phyloP scores from a whole-genome alignment of 2,329 filamentous ascomycete species.

The Fusarium albosuccineum region DNA sequence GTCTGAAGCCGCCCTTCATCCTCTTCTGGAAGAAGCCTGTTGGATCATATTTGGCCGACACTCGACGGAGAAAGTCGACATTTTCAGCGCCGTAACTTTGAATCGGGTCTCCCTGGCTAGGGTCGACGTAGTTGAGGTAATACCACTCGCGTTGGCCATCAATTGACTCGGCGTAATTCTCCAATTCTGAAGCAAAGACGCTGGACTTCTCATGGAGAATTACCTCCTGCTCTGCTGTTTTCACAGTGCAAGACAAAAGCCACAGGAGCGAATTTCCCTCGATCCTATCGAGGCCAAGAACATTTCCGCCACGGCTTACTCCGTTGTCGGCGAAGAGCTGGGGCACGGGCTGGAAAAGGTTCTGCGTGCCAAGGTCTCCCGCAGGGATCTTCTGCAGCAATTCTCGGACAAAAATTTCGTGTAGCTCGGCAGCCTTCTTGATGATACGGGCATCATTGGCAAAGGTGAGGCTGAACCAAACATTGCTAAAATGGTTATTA shows the following conservation, averaged over 20 bases:
- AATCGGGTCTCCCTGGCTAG: constrained; percentile 53
- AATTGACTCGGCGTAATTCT: constrained; percentile 44
- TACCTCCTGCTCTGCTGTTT: constrained; percentile 48
- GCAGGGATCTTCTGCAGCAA: constrained; percentile 45
- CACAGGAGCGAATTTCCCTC: constrained; percentile 53
- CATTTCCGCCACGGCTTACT: constrained; percentile 47
- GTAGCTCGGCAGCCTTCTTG: constrained; percentile 46
- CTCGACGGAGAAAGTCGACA: constrained; percentile 46
- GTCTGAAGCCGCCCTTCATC: constrained; percentile 48
- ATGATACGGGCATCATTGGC: constrained; percentile 46
- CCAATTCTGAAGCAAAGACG: constrained; percentile 29
- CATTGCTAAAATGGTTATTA: constrained; percentile 15
- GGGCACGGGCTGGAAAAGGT: constrained; percentile 51
- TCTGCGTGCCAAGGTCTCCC: constrained; percentile 44
- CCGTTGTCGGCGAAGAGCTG: constrained; percentile 39
- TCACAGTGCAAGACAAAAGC: constrained; percentile 54
- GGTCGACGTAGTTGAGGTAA: constrained; percentile 59
- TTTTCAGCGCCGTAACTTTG: constrained; percentile 54
- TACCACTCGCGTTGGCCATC: constrained; percentile 51
- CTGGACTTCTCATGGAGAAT: constrained; percentile 33
- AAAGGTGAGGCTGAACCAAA: constrained; percentile 38
- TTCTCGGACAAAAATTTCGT: constrained; percentile 43
- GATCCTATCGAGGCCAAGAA: constrained; percentile 50
- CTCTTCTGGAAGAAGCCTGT: constrained; percentile 51
- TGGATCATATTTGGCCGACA: constrained; percentile 52